Conservation (phyloP, 805 yeast genomes). For the Zygosaccharomyces gambellarensis region DNA sequence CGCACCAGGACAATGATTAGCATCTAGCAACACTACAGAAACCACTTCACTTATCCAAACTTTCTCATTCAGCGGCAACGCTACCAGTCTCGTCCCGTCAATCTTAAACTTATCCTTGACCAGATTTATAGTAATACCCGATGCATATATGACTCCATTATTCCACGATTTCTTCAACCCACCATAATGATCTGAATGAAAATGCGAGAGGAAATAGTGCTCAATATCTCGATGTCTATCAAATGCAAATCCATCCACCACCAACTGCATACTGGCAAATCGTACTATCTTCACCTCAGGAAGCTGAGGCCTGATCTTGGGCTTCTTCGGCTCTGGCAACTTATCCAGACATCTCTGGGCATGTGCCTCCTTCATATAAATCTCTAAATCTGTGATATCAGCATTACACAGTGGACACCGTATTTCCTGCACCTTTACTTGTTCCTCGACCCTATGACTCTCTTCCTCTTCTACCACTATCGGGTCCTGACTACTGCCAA, state of each 20-base stretch:
- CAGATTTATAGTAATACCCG: slow-evolving; percentile 61
- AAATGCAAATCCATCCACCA: slow-evolving; percentile 61
- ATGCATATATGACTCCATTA: slow-evolving; percentile 65
- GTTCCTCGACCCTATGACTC: background rate
- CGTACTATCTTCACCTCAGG: slow-evolving; percentile 52
- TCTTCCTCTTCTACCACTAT: slow-evolving; percentile 12
- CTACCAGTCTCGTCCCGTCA: slow-evolving; percentile 39
- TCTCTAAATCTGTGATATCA: slow-evolving; percentile 36
- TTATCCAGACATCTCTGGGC: slow-evolving; percentile 49
- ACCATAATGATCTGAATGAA: slow-evolving; percentile 91
- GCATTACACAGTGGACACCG: slow-evolving; percentile 51
- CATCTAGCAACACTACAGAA: slow-evolving; percentile 64
- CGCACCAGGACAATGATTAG: slow-evolving; percentile 98
- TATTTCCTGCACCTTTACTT: slow-evolving; percentile 12
- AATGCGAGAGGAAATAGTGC: slow-evolving; percentile 69
- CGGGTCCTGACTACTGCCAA: slow-evolving; percentile 8
- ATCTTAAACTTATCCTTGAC: slow-evolving; percentile 52
- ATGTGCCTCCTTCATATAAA: slow-evolving; percentile 47
- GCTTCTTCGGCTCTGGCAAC: slow-evolving; percentile 3
- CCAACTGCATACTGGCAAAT: slow-evolving; percentile 39
- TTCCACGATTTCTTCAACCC: slow-evolving; percentile 79
- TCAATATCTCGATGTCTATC: slow-evolving; percentile 41
- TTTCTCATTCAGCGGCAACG: slow-evolving; percentile 41
- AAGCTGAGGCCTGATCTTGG: slow-evolving; percentile 32
- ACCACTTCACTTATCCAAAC: slow-evolving; percentile 40